Conservation (phyloP, 2,329 filamentous ascomycete genomes). For the Ceratocystis cubensis region DNA sequence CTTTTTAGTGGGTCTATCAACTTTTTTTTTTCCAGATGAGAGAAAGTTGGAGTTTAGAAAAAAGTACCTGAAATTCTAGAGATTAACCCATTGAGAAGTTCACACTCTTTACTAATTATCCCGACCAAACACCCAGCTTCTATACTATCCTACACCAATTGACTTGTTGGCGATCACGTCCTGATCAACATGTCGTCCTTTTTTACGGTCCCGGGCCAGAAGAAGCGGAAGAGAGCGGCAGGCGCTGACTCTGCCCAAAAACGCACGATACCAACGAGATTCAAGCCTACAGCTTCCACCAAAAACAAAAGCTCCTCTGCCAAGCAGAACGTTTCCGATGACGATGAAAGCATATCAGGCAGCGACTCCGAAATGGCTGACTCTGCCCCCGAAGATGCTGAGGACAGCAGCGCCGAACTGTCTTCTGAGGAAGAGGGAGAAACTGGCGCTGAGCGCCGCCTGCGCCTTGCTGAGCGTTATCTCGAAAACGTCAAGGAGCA, state of each 20-base stretch:
- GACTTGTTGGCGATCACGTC: not conserved
- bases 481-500: slow-evolving; percentile 79
- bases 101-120: not conserved
- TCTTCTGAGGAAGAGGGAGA: slow-evolving; percentile 68
- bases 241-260: slow-evolving; percentile 33
- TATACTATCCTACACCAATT: not conserved
- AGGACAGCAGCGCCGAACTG: slow-evolving; percentile 29
- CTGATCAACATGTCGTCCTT: slow-evolving; percentile 68
- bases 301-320: slow-evolving; percentile 7
- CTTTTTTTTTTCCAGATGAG: slow-evolving; percentile 20
- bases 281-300: slow-evolving; percentile 8
- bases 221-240: slow-evolving; percentile 70
- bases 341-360: slow-evolving; percentile 71
- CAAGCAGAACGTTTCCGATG: slow-evolving; percentile 26
- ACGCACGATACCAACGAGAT: slow-evolving; percentile 17
- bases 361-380: slow-evolving; percentile 48
- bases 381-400: slow-evolving; percentile 34
- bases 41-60: slow-evolving; percentile 21
- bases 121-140: not conserved
- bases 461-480: slow-evolving; percentile 83
- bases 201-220: slow-evolving; percentile 79
- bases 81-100: not conserved
- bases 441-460: slow-evolving; percentile 75
- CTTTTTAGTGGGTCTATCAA: slow-evolving; percentile 20
- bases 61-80: slow-evolving; percentile 12